Evolutionary conservation across 208 protist genomes (phyloP), one percentile per base, ranked within the genome.

Genomic region (Acanthamoeba royreba): DNA sequence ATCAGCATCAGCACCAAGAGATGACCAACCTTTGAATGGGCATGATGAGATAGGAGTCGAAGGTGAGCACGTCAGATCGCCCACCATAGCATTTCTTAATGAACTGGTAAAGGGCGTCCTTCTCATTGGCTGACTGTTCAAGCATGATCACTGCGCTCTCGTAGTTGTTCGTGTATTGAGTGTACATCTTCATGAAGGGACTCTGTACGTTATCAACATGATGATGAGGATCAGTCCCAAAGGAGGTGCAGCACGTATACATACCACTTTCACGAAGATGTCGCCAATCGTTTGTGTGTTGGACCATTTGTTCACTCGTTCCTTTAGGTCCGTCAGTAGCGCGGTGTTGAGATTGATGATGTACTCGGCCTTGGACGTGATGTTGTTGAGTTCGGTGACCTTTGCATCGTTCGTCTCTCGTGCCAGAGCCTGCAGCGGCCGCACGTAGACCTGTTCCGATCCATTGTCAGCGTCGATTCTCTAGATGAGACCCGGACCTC

Each of bases 111-210:
- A 90, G 40, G n/a, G 35, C 31, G 31, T 90, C 83, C 40, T 69
- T 90, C 11, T 90, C 83, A n/a, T 90, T 45, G 83, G 83, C 83
- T 0, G 83, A 90, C 55, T 90, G 83, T 42, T 90, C 83, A 35
- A 90, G 55, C 33, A 90, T 90, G 33, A 72, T 31, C 53, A 43
- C 40, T 22, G 83, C 83, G 45, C 83, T 66, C 55, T 90, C 83
- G 55, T 90, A 90, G 83, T 90, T 90, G 47, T 90, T 90, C n/a
- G 83, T 90, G 83, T 90, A 90, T 38, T 90, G 83, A 11, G 83
- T 90, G 40, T 90, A 90, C 83, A 90, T 90, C n/a, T 90, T 90
- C 83, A 90, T 90, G 40, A 90, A 90, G 13, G 83, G 83, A 25
- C 83, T 69, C 83, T 90, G 83, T n/a, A 33, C n/a, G n/a, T n/a